Evolutionary conservation across 208 protist genomes (phyloP), one percentile per base, ranked within the genome.

Genomic region (Acanthamoeba triangularis): DNA sequence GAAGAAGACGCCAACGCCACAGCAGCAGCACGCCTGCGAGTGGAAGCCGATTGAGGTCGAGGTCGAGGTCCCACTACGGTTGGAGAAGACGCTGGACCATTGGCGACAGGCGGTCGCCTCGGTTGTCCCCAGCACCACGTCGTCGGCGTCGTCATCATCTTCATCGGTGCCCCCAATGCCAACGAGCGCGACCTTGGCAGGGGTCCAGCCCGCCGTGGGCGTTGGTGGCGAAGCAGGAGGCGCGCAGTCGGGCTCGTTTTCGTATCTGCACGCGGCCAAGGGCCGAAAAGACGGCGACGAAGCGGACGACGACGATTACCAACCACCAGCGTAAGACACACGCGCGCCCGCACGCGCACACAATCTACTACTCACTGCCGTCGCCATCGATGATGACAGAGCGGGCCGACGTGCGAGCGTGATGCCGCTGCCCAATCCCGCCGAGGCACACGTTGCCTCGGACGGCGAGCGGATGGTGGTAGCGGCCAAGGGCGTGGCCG

Each of bases 391-490:
- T 72, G 20, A 72, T 23, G 20, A 7, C 80, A 88, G 49, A 47
- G 44, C 25, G 14, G 52, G 80, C 5, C 13, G 72, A 10, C 72
- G 72, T 6, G 11, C 37, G 72, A 47, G 72, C 72, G 41, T 80
- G 72, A 87, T 87, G 52, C 78, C 78, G 23, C 78, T 87, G 49
- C 78, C 78, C 78, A 87, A 87, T 25, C 28, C 78, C 23, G 25
- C 47, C 8, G 78, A 35, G n/a, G 78, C 78, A 47, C 78, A 87
- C 28, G 52, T 87, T n/a, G 28, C 41, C 6, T 87, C 78, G 13
- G 47, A 61, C 23, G 78, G 49, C 20, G 52, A 33, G 52, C 6
- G 78, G 18, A 13, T 87, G 41, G 52, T 41, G 28, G 23, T 87
- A 2, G 78, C 78, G 18, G 52, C 49, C n/a, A 87, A 87, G 49